Evolutionary conservation across 768 basidiomycete genomes (phyloP), one percentile per base, ranked within the genome.

Genomic region (Amylocystis lapponica): DNA sequence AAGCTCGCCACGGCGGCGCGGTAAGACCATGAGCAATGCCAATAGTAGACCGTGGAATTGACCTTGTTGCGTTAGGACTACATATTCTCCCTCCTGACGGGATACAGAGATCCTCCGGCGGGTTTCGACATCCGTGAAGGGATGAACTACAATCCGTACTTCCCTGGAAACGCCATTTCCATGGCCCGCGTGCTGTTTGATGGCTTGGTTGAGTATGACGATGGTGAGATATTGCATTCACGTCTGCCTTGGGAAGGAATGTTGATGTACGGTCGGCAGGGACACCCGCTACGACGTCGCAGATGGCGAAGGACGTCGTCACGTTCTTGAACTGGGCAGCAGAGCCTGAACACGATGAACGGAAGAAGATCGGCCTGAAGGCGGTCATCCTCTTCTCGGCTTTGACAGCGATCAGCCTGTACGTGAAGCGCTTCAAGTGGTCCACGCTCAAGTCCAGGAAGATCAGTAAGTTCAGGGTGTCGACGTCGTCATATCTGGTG

Each of bases 111-210:
- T 57, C 86, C 96, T 39, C 96, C 96, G 32, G 91, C 95, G 47
- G 92, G 91, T 46, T 86, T 95, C 49, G 88, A 91, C 62, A 75
- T 95, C 52, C 90, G 89, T 65, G 95, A 97, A 40, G 95, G 91
- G 53, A 87, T 97, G 90, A 96, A 94, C 78, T 98, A 96, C 77
- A 92, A 91, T 70, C 92, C 93, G 16, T 98, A 85, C 74, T 99
- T 99, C 86, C 95, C 95, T 31, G 93, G 96, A 42, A 95, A 94
- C 58, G 93, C 93, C 52, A 97, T 98, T 48, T 87, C 90, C 61
- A 99, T 99, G 96, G 93, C 91, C 39, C 90, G 95, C 60, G 81
- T 97, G 27, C 70, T 98, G 52, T 98, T 88, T 61, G 96, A 98
- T 57, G 94, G 91, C 29, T 66, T 98, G 34, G 95, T 98, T 44